These are phyloP conservation scores for Aspergillus clavatus DNA, from an alignment of 2,329 filamentous ascomycete genomes.

Conservation along the genomic window DNA sequence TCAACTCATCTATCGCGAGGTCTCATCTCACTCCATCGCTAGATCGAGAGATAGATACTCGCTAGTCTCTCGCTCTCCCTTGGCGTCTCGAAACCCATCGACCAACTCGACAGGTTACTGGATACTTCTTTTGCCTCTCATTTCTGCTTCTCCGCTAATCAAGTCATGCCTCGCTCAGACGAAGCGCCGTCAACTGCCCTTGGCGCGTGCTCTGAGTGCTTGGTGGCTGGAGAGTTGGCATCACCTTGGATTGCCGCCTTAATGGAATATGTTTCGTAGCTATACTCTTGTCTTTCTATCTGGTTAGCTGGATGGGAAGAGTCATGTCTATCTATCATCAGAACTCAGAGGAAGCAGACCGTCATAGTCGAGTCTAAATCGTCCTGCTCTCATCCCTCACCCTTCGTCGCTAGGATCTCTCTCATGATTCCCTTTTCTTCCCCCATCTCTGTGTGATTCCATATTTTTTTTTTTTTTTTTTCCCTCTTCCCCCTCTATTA, in stretches of 20 bases:
- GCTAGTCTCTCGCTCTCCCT: too few species aligned
- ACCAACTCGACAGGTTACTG: constrained; percentile 7
- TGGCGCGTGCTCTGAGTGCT: constrained; percentile 29
- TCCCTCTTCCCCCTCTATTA: constrained; percentile 5
- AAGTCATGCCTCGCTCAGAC: constrained; percentile 13
- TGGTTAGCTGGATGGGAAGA: too few species aligned
- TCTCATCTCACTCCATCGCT: constrained; percentile 2
- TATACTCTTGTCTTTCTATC: too few species aligned
- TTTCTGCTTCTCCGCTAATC: constrained; percentile 29
- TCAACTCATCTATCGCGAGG: not conserved
- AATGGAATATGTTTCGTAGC: too few species aligned
- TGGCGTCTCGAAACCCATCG: too few species aligned
- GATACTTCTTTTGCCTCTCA: constrained; percentile 16
- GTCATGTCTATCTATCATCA: too few species aligned
- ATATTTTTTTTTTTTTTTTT: constrained; percentile 8
- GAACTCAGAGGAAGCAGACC: constrained; percentile 2
- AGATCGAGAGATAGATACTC: too few species aligned
- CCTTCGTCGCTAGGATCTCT: too few species aligned
- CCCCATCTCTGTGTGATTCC: constrained; percentile 4
- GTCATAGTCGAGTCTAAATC: not conserved
- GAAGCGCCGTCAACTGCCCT: constrained; percentile 26
- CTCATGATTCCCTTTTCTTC: too few species aligned
- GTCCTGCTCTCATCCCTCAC: too few species aligned
- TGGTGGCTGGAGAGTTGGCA: constrained; percentile 27
- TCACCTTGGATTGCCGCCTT: constrained; percentile 22